Conservation (phyloP, 192 early-diverging fungal genomes). For the Dissophora globulifera region DNA sequence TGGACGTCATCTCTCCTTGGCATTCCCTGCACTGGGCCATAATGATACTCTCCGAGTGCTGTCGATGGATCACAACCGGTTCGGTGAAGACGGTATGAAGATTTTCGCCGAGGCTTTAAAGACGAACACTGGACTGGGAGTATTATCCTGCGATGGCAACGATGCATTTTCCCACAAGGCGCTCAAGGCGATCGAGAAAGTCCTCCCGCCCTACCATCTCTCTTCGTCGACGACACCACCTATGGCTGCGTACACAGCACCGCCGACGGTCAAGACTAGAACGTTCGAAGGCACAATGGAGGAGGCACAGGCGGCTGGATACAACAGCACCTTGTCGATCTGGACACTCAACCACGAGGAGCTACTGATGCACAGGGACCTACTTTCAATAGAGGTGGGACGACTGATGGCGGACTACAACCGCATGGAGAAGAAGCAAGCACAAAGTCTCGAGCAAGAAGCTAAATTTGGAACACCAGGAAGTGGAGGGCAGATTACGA, state of each 20-base stretch:
- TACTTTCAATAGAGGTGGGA: constrained; percentile 27
- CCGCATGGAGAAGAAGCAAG: constrained; percentile 26
- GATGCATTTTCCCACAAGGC: constrained; percentile 42
- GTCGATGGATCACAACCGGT: constrained; percentile 40
- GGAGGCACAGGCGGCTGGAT: constrained; percentile 32
- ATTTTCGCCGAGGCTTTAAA: constrained; percentile 20
- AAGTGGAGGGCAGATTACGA: neutral
- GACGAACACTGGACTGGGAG: constrained; percentile 23
- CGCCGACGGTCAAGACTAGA: neutral
- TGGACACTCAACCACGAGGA: constrained; percentile 27
- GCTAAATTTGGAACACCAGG: constrained; percentile 25
- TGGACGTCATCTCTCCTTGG: constrained; percentile 21
- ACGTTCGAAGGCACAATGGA: constrained; percentile 40
- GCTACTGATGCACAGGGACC: constrained; percentile 22
- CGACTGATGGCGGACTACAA: constrained; percentile 20
- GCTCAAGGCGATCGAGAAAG: constrained; percentile 22
- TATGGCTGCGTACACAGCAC: neutral
- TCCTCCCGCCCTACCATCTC: constrained; percentile 14
- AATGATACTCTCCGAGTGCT: constrained; percentile 33
- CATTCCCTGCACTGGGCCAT: constrained; percentile 23
- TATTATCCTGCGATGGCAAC: constrained; percentile 37
- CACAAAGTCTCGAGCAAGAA: constrained; percentile 11
- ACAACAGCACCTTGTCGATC: constrained; percentile 35
- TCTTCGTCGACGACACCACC: neutral
- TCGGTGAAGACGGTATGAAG: constrained; percentile 38